Evolutionary conservation across 179 eudicot species (phyloP), one percentile per base, ranked within the genome.

Genomic region (Silene noctiflora): DNA sequence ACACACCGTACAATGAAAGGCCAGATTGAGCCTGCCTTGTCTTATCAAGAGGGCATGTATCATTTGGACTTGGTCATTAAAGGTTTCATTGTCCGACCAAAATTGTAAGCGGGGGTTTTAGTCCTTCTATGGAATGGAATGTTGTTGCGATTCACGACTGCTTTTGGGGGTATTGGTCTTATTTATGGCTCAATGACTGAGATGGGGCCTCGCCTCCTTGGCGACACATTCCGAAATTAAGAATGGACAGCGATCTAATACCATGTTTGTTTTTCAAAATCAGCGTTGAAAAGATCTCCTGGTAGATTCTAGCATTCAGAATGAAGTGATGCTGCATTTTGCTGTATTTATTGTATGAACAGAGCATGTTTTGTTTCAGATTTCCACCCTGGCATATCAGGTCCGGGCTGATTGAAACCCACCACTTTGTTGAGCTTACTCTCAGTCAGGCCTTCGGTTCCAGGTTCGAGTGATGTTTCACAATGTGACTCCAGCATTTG

Each of bases 11-110:
- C 74, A 79, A 8, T 79, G 22, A 21, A 73, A 12, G 92, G 88
- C 46, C 84, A 77, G 19, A 73, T 87, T 33, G 84, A 85, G 53
- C 76, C 83, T 62, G 83, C 89, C 4, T 63, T 87, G 27, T 84
- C 70, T 44, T 88, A 51, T 48, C 13, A 6, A 44, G 33, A 13
- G 31, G 33, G 31, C 10, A 27, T 70, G 4, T 1, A 24, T 53
- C 60, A 25, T 13, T 6, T 70, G 27, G 59, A 24, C 13, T 21
- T 68, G 29, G 29, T 68, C 21, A 12, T 68, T 4, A 68, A 68
- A 68, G 72, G 72, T 68, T 68, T 68, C 72, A 42, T 21, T 20
- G 21, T 68, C 72, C 72, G 8, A 21, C 72, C 72, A 20, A 68
- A 19, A 14, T 3, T 12, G 48, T 63, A 25, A 63, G 3, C 51